A percentile compares a stretch with the other conserved stretches of the same genome.
Conservation (phyloP, 257 asterid species). For the Solanum chaucha region DNA sequence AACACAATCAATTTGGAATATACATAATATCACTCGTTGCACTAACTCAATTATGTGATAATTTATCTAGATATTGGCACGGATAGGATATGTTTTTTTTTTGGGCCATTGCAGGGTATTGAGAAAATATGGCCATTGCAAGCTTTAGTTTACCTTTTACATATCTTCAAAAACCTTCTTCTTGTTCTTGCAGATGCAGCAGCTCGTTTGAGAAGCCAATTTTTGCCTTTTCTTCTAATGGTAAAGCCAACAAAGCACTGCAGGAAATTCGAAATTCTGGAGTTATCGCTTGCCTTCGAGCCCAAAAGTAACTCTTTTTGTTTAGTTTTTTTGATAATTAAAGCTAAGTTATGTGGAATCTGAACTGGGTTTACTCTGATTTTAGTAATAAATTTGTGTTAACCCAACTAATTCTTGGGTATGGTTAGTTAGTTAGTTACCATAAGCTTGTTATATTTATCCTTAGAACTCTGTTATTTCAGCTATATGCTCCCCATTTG, state of each 20-base stretch:
- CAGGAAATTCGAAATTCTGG: constrained; percentile 50
- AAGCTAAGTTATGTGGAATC: background rate
- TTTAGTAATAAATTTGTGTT: background rate
- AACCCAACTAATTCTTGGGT: background rate
- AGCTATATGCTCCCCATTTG: background rate
- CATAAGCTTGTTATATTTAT: background rate
- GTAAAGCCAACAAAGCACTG: constrained; percentile 33
- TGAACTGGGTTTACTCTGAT: background rate
- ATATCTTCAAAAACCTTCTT: background rate
- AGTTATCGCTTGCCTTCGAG: constrained; percentile 77
- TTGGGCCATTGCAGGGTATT: background rate
- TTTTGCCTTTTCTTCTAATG: background rate
- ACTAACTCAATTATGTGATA: too few species aligned
- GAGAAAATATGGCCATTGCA: background rate
- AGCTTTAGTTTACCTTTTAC: constrained; percentile 1
- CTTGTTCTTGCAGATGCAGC: background rate
- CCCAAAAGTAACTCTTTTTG: constrained; percentile 33
- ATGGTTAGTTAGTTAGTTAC: background rate
- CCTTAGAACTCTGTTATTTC: background rate
- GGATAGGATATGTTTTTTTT: too few species aligned
- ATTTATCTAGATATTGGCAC: background rate
- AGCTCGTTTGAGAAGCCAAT: background rate
- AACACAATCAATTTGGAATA: too few species aligned
- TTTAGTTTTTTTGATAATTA: background rate
- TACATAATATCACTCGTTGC: too few species aligned